Conservation (phyloP, 2,329 filamentous ascomycete species). For the Atkinsonella texensis region DNA sequence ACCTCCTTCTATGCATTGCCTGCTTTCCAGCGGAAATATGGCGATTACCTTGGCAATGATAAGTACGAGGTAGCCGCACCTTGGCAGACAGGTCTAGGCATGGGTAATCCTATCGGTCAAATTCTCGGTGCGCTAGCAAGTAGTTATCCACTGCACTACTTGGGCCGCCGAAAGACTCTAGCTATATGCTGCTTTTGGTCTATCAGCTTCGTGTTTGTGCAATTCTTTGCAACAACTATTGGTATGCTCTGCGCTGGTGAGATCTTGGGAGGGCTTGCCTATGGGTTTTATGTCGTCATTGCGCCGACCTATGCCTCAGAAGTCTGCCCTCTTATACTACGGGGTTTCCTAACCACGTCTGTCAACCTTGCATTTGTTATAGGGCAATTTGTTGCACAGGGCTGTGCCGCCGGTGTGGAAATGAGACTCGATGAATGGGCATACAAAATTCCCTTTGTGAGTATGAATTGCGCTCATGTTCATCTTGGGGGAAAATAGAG, state of each 20-base stretch:
- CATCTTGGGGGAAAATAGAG: neutral
- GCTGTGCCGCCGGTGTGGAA: conserved; percentile 30
- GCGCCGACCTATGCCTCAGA: conserved; percentile 49
- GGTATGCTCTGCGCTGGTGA: conserved; percentile 46
- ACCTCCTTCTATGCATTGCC: conserved; percentile 26
- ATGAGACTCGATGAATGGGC: conserved; percentile 32
- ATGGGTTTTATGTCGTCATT: conserved; percentile 49
- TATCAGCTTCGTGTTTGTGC: conserved; percentile 44
- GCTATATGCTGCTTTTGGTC: conserved; percentile 32
- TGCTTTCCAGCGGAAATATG: conserved; percentile 21
- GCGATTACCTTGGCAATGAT: conserved; percentile 17
- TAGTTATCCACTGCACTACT: conserved; percentile 22
- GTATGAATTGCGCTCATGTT: neutral
- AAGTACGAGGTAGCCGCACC: conserved; percentile 28
- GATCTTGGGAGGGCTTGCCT: conserved; percentile 46
- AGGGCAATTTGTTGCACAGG: conserved; percentile 44
- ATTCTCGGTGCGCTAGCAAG: conserved; percentile 29
- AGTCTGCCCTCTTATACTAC: conserved; percentile 45
- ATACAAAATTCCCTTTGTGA: conserved; percentile 21
- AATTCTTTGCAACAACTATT: conserved; percentile 48
- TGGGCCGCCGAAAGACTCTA: conserved; percentile 33
- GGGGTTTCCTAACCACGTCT: conserved; percentile 45
- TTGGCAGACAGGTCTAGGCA: conserved; percentile 37
- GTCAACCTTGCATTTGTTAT: conserved; percentile 53
- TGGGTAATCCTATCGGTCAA: conserved; percentile 32